Evolutionary conservation across 768 basidiomycete species (phyloP).

Genomic region (Collybiopsis confluens): DNA sequence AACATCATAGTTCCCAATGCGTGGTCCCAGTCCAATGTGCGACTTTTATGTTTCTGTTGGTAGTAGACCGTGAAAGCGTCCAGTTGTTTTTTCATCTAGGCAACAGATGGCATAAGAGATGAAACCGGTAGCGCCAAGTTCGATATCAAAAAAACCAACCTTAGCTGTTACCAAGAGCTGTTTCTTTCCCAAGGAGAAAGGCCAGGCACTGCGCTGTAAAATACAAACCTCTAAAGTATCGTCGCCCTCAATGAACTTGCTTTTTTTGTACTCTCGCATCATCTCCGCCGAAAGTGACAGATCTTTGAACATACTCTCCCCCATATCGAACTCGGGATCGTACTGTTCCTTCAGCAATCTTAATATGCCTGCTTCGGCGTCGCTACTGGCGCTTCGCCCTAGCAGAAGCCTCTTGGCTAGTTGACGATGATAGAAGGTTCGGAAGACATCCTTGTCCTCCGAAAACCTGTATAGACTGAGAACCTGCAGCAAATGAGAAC

Average conservation of each 20-base stretch:
- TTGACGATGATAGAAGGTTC: slow-evolving; percentile 85
- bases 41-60: slow-evolving; percentile 69
- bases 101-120: no score
- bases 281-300: slow-evolving; percentile 72
- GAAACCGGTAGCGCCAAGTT: no score
- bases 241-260: slow-evolving; percentile 26
- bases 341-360: slow-evolving; percentile 85
- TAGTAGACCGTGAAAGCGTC: slow-evolving; percentile 66
- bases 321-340: slow-evolving; percentile 92
- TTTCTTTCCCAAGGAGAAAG: slow-evolving; percentile 54
- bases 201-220: slow-evolving; percentile 88
- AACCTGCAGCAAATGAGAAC: slow-evolving; percentile 56
- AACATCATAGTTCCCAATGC: slow-evolving; percentile 80
- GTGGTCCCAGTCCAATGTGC: slow-evolving; percentile 82
- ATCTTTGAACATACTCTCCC: slow-evolving; percentile 95
- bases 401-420: slow-evolving; percentile 84
- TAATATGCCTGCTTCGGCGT: slow-evolving; percentile 81
- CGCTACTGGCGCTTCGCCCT: slow-evolving; percentile 81
- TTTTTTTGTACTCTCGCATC: slow-evolving; percentile 58
- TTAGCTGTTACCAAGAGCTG: slow-evolving; percentile 49
- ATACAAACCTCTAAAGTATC: slow-evolving; percentile 67
- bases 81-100: slow-evolving; percentile 72
- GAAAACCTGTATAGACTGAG: slow-evolving; percentile 81
- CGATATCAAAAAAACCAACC: slow-evolving; percentile 41
- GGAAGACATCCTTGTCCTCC: slow-evolving; percentile 91